Evolutionary conservation across 129 eudicot species (phyloP), one percentile per base, ranked within the genome.

Genomic region (Erigeron canadensis): DNA sequence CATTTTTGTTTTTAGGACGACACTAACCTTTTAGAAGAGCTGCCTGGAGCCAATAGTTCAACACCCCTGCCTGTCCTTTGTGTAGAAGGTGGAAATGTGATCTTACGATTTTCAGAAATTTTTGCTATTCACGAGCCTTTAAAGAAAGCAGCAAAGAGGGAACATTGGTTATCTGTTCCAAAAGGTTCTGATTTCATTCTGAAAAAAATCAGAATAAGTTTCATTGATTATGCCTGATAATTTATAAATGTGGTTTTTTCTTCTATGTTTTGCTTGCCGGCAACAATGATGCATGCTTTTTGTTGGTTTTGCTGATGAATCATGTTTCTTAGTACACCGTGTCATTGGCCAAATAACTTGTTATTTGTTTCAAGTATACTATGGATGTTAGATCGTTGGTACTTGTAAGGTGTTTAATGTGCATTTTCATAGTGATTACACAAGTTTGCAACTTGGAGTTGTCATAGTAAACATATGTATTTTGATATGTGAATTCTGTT

Each of bases 31-130:
- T 67, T 43, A 48, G 90, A 82, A 48, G 90, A 84, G 70, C 78
- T 77, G 39, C 8, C 57, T 67, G 80, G 65, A 63, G 76, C 77
- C 23, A 81, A 73, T 48, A 80, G 79, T 73, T 73, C 87, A 55
- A 73, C 93, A 54, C 86, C 91, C 6, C 77, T 89, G 22, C 97
- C 98, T 76, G 79, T 94, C 77, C 86, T 94, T 50, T 94, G 90
- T 58, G 81, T 87, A 19, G 96, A 94, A 76, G 89, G 90, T 74
- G 98, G 98, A 69, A 62, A 65, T 63, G 90, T 81, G 45, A 87
- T 94, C 38, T 75, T 94, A 62, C 81, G 89, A 4, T 89, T 94
- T 73, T 94, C 98, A 61, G 98, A 94, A 84, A 94, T 94, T 64
- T 94, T 94, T 69, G 98, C 93, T 37, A 82, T 89, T 72, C 85